Evolutionary conservation across 1,284 basidiomycete genomes (phyloP).

Genomic region (Cutaneotrichosporon sp.): DNA sequence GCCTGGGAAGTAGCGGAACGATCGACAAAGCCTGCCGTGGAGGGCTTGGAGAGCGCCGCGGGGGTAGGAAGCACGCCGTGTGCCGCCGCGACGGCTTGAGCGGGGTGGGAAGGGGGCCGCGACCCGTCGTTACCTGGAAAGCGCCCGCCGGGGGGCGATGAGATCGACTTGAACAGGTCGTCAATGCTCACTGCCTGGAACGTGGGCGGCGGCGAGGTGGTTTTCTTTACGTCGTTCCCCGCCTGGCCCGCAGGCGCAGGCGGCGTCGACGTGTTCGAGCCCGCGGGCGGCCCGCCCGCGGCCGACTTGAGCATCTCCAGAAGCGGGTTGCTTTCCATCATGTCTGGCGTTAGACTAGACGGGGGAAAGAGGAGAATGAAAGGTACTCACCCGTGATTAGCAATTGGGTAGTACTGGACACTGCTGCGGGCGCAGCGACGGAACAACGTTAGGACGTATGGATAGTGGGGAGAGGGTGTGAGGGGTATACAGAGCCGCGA

Average conservation of each 20-base stretch:
- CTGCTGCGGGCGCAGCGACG: not conserved
- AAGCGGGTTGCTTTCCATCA: slow-evolving; percentile 33
- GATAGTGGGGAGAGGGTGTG: not conserved
- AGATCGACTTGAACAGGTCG: slow-evolving; percentile 38
- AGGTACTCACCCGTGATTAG: not conserved
- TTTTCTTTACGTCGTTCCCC: slow-evolving; percentile 10
- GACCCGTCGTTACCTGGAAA: too few relatives aligned
- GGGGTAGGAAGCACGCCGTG: not conserved
- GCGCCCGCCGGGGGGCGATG: not conserved
- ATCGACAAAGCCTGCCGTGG: not conserved
- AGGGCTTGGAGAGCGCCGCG: not conserved
- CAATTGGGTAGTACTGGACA: not conserved
- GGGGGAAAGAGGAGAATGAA: not conserved
- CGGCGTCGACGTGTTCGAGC: not conserved
- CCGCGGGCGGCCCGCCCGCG: slow-evolving; percentile 4
- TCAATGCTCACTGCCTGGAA: slow-evolving; percentile 30
- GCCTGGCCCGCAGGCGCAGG: slow-evolving; percentile 1
- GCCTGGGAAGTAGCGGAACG: not conserved
- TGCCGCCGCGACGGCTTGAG: not conserved
- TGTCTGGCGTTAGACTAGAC: slow-evolving; percentile 1
- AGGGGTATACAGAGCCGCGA: not conserved
- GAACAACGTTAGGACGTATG: not conserved
- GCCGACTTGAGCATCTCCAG: slow-evolving; percentile 39
- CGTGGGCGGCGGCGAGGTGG: slow-evolving; percentile 24
- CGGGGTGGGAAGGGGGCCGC: not conserved